Evolutionary conservation across 1,284 basidiomycete species (phyloP).

Genomic region (Ustilago loliicola): DNA sequence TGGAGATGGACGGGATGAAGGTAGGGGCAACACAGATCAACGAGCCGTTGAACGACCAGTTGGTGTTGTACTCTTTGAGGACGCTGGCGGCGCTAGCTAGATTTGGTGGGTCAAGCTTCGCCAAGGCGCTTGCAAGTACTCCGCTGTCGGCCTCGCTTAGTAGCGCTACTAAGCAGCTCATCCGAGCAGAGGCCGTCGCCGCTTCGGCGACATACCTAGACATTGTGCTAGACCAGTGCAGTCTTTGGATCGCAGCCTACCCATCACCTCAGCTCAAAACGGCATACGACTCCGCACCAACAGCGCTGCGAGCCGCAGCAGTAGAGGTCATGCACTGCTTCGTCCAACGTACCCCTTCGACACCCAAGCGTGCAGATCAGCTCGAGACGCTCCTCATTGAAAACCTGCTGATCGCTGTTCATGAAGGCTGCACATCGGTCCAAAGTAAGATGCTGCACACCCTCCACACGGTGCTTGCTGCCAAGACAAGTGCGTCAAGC

Average conservation of each 20-base stretch:
- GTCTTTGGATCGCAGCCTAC: constrained; percentile 40
- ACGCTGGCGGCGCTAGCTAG: constrained; percentile 82
- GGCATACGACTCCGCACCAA: background rate
- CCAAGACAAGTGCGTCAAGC: constrained; percentile 20
- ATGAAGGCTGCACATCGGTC: constrained; percentile 66
- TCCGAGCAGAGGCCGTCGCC: constrained; percentile 14
- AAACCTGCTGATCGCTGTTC: constrained; percentile 82
- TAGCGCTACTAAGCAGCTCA: constrained; percentile 23
- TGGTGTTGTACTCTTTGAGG: constrained; percentile 78
- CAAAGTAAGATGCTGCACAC: constrained; percentile 89
- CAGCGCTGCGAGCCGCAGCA: constrained; percentile 77
- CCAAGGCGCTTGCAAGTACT: constrained; percentile 58
- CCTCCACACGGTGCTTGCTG: constrained; percentile 79
- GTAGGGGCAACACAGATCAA: constrained; percentile 75
- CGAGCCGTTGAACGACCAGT: constrained; percentile 81
- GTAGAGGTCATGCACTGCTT: constrained; percentile 87
- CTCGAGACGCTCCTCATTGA: constrained; percentile 78
- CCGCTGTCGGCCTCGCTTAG: constrained; percentile 35
- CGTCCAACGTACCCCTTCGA: constrained; percentile 82
- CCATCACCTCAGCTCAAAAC: constrained; percentile 18
- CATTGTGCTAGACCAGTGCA: constrained; percentile 37
- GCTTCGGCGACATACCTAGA: constrained; percentile 35
- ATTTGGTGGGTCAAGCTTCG: constrained; percentile 89
- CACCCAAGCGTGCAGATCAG: constrained; percentile 75
- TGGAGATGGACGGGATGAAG: constrained; percentile 17